These are phyloP conservation scores for Pythium guiyangense DNA, from an alignment of 352 stramenopile genomes.

Conservation along the genomic window DNA sequence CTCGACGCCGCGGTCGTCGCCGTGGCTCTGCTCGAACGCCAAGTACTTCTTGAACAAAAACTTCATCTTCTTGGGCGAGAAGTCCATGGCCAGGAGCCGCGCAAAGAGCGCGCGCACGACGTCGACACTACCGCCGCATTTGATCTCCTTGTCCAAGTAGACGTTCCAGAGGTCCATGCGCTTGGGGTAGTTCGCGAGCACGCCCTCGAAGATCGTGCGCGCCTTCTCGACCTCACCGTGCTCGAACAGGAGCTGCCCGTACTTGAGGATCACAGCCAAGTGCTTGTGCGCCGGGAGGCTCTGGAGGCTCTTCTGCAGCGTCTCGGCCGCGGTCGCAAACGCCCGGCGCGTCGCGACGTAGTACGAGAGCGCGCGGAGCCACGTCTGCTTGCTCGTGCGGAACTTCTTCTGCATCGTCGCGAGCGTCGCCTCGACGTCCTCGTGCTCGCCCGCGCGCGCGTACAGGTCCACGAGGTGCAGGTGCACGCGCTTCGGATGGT, in stretches of 20 bases:
- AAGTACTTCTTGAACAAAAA: conserved; percentile 97
- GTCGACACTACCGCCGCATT: conserved; percentile 77
- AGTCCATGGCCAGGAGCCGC: conserved; percentile 91
- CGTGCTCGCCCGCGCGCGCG: conserved; percentile 52
- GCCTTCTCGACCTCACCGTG: conserved; percentile 91
- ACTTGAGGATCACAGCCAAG: conserved; percentile 92
- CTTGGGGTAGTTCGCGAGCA: conserved; percentile 94
- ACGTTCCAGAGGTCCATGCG: conserved; percentile 96
- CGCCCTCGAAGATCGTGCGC: conserved; percentile 93
- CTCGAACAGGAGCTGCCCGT: conserved; percentile 96
- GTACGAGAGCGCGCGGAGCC: conserved; percentile 85
- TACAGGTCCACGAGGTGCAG: conserved; percentile 94
- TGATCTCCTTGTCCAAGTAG: conserved; percentile 97
- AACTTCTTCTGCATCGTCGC: conserved; percentile 92
- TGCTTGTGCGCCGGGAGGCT: conserved; percentile 94
- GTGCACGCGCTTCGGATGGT: conserved; percentile 95
- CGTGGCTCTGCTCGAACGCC: conserved; percentile 91
- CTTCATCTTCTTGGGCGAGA: conserved; percentile 98
- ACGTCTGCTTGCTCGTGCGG: conserved; percentile 86
- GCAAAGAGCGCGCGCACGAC: conserved; percentile 90
- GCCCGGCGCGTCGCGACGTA: conserved; percentile 77
- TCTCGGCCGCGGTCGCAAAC: conserved; percentile 74
- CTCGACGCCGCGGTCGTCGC: conserved; percentile 81
- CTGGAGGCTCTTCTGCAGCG: conserved; percentile 91
- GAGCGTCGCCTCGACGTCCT: conserved; percentile 71